Percentiles rank a stretch among this genome's conserved stretches.
These are phyloP conservation scores for Suillus discolor DNA, from an alignment of 768 basidiomycete species.

Conservation along the genomic window DNA sequence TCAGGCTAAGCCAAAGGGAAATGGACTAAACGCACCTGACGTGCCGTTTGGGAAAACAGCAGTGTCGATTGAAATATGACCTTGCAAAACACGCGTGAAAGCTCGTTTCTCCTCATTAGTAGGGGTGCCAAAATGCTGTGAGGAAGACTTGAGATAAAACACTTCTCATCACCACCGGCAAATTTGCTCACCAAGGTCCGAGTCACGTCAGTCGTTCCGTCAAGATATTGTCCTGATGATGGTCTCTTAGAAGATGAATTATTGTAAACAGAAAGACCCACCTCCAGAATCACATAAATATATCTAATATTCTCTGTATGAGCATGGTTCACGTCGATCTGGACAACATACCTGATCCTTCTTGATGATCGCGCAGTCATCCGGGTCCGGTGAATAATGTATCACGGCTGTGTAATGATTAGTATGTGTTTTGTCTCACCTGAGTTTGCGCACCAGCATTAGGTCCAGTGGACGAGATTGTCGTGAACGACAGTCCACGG, in stretches of 20 bases:
- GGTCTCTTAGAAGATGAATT: not conserved
- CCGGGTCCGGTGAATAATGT: conserved; percentile 84
- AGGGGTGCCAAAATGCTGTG: conserved; percentile 86
- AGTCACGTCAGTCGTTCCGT: conserved; percentile 96
- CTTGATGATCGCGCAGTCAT: conserved; percentile 71
- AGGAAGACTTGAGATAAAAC: not conserved
- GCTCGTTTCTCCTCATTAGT: conserved; percentile 81
- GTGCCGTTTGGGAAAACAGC: conserved; percentile 83
- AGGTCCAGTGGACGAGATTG: conserved; percentile 91
- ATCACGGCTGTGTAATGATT: conserved; percentile 68
- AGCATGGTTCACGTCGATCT: not conserved
- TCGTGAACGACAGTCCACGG: conserved; percentile 86
- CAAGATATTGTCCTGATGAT: conserved; percentile 71
- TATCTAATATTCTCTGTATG: conserved; percentile 49
- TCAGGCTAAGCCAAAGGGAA: not conserved
- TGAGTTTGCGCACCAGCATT: conserved; percentile 72
- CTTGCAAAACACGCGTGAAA: conserved; percentile 90
- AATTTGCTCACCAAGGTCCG: conserved; percentile 69
- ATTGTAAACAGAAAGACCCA: conserved; percentile 23
- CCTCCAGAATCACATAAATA: conserved; percentile 91
- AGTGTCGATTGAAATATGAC: conserved; percentile 87
- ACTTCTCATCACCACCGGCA: not conserved
- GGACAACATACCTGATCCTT: conserved; percentile 60
- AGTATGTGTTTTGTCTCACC: not conserved
- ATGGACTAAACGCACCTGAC: conserved; percentile 49